Evolutionary conservation across 495 filamentous ascomycete species (phyloP).

Genomic region (Wilcoxina mikolae): DNA sequence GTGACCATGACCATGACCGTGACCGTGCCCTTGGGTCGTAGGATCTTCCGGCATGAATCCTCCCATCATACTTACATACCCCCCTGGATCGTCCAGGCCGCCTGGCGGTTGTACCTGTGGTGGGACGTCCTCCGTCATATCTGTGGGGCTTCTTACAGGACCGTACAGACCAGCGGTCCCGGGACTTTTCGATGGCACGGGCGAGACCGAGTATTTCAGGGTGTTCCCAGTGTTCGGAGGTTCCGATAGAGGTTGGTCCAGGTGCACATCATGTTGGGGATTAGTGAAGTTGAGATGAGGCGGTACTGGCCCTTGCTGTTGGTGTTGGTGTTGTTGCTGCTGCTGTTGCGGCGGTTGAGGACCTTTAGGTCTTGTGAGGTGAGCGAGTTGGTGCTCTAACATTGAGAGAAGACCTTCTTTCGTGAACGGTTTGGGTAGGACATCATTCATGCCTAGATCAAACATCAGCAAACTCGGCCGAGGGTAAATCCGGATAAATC

Average conservation of each 20-base stretch:
- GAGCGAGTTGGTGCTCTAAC: conserved; percentile 73
- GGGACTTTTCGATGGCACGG: conserved; percentile 1
- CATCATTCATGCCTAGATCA: conserved; percentile 86
- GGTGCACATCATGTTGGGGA: not conserved
- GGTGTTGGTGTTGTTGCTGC: not conserved
- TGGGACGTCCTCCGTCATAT: not conserved
- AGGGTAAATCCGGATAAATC: conserved; percentile 19
- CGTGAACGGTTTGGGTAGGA: conserved; percentile 92
- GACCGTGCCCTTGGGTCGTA: not conserved
- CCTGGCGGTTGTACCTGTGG: conserved; percentile 1
- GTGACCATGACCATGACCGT: no score
- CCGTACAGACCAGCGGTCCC: not conserved
- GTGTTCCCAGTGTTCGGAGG: not conserved
- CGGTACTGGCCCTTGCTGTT: not conserved
- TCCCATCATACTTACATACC: conserved; percentile 9
- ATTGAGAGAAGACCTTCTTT: conserved; percentile 85
- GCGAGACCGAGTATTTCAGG: conserved; percentile 1
- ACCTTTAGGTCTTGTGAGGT: conserved; percentile 35
- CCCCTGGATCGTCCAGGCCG: conserved; percentile 5
- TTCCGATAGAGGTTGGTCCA: not conserved
- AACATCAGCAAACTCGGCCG: conserved; percentile 1
- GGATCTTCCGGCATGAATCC: not conserved
- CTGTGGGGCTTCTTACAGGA: not conserved
- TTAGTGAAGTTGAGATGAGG: not conserved
- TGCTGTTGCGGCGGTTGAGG: not conserved